Evolutionary conservation across 805 yeast genomes (phyloP).

Genomic region (Cyberlindnera amylophila): DNA sequence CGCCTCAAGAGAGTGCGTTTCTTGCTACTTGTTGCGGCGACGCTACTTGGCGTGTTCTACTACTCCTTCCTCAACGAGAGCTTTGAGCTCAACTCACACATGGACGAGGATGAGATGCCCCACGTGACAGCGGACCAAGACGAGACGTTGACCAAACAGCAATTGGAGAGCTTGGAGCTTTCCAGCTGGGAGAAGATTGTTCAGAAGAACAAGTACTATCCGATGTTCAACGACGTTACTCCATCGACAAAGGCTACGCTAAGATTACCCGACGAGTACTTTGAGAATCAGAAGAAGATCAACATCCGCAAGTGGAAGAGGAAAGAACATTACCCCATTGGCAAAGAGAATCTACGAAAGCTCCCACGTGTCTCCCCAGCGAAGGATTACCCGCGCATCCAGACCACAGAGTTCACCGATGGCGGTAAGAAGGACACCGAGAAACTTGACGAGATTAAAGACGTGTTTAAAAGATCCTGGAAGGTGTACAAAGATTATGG

Average conservation of each 20-base stretch:
- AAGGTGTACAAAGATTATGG: conserved; percentile 37
- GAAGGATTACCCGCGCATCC: conserved; percentile 28
- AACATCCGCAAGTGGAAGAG: conserved; percentile 18
- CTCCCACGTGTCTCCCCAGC: conserved; percentile 17
- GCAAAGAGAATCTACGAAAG: conserved; percentile 24
- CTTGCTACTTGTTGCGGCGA: conserved; percentile 11
- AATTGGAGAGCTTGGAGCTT: conserved; percentile 8
- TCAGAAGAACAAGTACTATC: conserved; percentile 38
- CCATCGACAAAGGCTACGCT: conserved; percentile 12
- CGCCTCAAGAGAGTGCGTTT: conserved; percentile 20
- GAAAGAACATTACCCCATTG: conserved; percentile 21
- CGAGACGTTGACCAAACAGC: conserved; percentile 2
- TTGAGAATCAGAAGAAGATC: conserved; percentile 19
- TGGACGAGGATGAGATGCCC: conserved; percentile 25
- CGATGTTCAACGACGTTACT: conserved; percentile 28
- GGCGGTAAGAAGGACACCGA: conserved; percentile 27
- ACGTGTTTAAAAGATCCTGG: conserved; percentile 43
- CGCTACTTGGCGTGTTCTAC: conserved; percentile 24
- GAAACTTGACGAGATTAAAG: conserved; percentile 31
- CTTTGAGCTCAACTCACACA: conserved; percentile 21
- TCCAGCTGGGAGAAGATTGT: conserved; percentile 15
- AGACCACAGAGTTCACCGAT: conserved; percentile 27
- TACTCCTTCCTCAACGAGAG: conserved; percentile 27
- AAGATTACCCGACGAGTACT: conserved; percentile 21
- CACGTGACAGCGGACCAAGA: conserved; percentile 18